Conservation (phyloP, 495 filamentous ascomycete genomes). For the Umbilicaria muhlenbergii region DNA sequence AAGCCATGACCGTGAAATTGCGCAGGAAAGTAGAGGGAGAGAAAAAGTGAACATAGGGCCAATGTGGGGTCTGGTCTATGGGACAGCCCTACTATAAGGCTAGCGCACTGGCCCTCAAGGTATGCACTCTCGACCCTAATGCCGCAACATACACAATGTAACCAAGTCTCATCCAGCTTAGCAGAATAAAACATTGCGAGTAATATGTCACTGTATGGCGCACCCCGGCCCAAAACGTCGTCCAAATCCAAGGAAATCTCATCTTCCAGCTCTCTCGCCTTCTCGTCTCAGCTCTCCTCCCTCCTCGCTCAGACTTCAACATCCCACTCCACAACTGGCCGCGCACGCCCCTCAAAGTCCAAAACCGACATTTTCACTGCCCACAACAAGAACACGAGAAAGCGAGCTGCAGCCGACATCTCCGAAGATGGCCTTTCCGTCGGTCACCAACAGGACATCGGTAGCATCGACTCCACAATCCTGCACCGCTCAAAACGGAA, state of each 20-base stretch:
- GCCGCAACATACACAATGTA: no score
- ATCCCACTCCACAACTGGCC: conserved; percentile 29
- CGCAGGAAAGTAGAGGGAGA: no score
- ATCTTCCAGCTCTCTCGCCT: conserved; percentile 61
- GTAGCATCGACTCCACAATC: conserved; percentile 26
- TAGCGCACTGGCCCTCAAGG: no score
- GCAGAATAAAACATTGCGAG: conserved; percentile 30
- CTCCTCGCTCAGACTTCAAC: conserved; percentile 38
- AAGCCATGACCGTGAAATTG: no score
- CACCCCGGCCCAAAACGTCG: conserved; percentile 39
- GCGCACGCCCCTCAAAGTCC: conserved; percentile 46
- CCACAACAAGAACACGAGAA: conserved; percentile 53
- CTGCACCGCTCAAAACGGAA: conserved; percentile 50
- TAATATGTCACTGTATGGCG: conserved; percentile 58
- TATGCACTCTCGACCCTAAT: no score
- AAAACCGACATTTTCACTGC: conserved; percentile 59
- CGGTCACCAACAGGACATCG: conserved; percentile 18
- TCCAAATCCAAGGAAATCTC: conserved; percentile 39
- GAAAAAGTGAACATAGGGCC: no score
- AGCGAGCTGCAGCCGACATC: conserved; percentile 40
- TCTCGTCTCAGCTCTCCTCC: conserved; percentile 61
- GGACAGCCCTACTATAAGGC: no score
- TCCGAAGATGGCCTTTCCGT: conserved; percentile 21
- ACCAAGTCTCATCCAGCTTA: no score
- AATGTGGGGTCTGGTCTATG: no score